Evolutionary conservation across 176 grass and related monocot genomes (phyloP).

Genomic region (Carex myosuroides): DNA sequence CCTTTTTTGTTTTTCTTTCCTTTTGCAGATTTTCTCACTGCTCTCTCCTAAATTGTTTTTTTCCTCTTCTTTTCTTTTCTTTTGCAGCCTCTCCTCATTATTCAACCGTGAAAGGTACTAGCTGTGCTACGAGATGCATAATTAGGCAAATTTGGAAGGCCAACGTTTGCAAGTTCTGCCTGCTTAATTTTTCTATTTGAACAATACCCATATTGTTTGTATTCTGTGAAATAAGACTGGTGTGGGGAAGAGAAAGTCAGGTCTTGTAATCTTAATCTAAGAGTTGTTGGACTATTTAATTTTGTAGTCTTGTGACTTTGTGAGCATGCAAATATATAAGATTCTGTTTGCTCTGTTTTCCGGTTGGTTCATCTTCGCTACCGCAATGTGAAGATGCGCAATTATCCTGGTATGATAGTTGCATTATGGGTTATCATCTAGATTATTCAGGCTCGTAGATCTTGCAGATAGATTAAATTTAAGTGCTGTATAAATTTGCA

Average conservation of each 20-base stretch:
- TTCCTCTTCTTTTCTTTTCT: not conserved
- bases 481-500: not conserved
- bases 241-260: not conserved
- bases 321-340: constrained; percentile 10
- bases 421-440: not conserved
- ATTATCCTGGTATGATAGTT: not conserved
- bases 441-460: not conserved
- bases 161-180: constrained; percentile 10
- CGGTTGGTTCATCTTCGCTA: not conserved
- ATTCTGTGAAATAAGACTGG: constrained; percentile 25
- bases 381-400: not conserved
- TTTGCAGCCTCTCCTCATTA: constrained; percentile 34
- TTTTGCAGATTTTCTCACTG: not conserved
- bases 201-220: constrained; percentile 23
- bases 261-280: constrained; percentile 9
- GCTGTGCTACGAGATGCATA: constrained; percentile 13
- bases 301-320: constrained; percentile 18
- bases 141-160: constrained; percentile 11
- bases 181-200: constrained; percentile 11
- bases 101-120: constrained; percentile 26
- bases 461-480: not conserved
- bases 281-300: constrained; percentile 7
- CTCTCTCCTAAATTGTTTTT: not conserved
- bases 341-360: not conserved
- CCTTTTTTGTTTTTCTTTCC: not conserved